Conservation (phyloP, 805 yeast genomes). For the Kregervanrija delftensis region DNA sequence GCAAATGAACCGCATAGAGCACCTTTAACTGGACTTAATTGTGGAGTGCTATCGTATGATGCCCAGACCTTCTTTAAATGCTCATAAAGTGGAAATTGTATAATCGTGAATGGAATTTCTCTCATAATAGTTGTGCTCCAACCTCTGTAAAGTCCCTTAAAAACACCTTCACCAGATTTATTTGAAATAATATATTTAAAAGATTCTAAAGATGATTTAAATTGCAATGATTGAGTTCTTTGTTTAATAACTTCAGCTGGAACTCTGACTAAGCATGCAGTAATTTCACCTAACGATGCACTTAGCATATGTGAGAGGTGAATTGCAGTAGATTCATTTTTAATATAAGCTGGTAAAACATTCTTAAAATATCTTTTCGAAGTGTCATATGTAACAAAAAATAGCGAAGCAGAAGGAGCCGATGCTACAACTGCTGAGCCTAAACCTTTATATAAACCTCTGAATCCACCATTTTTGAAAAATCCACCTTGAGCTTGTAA, state of each 20-base stretch:
- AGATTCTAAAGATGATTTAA: slow-evolving; percentile 57
- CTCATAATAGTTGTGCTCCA: slow-evolving; percentile 89
- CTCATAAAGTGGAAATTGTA: slow-evolving; percentile 94
- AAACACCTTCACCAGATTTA: slow-evolving; percentile 68
- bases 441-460: slow-evolving; percentile 83
- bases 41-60: slow-evolving; percentile 29
- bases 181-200: slow-evolving; percentile 55
- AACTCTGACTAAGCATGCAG: slow-evolving; percentile 90
- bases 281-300: slow-evolving; percentile 85
- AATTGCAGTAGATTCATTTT: slow-evolving; percentile 21
- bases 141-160: slow-evolving; percentile 83
- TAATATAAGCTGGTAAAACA: slow-evolving; percentile 16
- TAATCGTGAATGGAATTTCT: slow-evolving; percentile 93
- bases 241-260: slow-evolving; percentile 97
- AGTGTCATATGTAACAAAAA: slow-evolving; percentile 79
- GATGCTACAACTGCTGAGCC: slow-evolving; percentile 93
- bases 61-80: slow-evolving; percentile 61
- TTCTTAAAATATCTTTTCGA: slow-evolving; percentile 38
- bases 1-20: slow-evolving; percentile 80
- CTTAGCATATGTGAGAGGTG: slow-evolving; percentile 72
- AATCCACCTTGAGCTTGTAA: slow-evolving; percentile 95
- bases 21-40: slow-evolving; percentile 62
- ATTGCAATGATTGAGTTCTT: slow-evolving; percentile 73
- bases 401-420: slow-evolving; percentile 81
- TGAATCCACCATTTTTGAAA: slow-evolving; percentile 86